Percentiles rank a stretch among this genome's conserved stretches.
phyloP scores from a whole-genome alignment of 2,329 filamentous ascomycete species.

The Scopulariopsis brevicaulis region DNA sequence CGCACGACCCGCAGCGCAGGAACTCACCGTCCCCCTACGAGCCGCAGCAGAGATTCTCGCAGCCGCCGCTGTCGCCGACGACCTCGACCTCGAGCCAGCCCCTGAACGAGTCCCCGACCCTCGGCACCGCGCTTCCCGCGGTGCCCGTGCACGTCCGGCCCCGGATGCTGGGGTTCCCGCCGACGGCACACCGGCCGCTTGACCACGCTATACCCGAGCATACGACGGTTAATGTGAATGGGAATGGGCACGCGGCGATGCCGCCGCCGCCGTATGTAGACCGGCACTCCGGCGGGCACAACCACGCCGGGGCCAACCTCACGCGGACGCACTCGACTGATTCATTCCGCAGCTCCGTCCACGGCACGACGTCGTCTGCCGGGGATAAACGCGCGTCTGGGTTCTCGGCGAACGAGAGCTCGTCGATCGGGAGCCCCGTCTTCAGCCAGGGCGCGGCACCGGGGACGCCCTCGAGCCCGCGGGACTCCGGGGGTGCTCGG shows the following conservation, averaged over 20 bases:
- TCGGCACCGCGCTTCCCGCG: conserved; percentile 3
- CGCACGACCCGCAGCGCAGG: background rate
- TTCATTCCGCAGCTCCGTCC: conserved; percentile 1
- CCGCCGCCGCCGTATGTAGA: background rate
- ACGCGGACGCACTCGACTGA: background rate
- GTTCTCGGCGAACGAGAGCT: background rate
- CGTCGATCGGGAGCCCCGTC: conserved; percentile 1
- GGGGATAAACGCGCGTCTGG: background rate
- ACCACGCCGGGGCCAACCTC: background rate
- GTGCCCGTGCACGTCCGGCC: background rate
- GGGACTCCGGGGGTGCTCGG: conserved; percentile 4
- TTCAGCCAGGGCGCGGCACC: background rate
- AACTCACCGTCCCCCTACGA: background rate
- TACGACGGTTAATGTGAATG: background rate
- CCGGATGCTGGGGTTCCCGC: background rate
- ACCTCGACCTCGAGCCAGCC: conserved; percentile 7
- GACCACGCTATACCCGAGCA: conserved; percentile 2
- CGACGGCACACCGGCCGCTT: background rate
- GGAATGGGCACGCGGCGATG: background rate
- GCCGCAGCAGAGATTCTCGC: background rate
- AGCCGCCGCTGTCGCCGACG: conserved; percentile 9
- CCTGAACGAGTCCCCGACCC: conserved; percentile 2
- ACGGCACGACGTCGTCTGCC: background rate
- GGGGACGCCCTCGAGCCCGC: background rate
- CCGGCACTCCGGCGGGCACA: background rate